Evolutionary conservation across 2,329 filamentous ascomycete species (phyloP).

Genomic region (Hymenoscyphus albidus): DNA sequence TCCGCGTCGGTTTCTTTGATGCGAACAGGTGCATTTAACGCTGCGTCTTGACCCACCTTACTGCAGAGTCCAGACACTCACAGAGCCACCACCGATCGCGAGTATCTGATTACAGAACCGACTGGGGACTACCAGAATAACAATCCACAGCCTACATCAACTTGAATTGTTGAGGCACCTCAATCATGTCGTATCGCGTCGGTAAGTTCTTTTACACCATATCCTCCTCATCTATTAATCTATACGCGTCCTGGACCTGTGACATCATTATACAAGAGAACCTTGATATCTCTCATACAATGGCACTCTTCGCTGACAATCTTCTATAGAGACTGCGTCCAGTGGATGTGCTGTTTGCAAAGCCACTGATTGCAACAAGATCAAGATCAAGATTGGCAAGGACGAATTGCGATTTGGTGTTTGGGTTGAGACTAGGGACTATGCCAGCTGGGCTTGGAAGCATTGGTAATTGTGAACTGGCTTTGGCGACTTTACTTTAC

Average conservation of each 20-base stretch:
- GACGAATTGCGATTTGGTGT: constrained; percentile 74
- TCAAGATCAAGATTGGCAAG: constrained; percentile 67
- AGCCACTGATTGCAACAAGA: constrained; percentile 64
- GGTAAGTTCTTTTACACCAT: neutral
- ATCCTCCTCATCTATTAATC: neutral
- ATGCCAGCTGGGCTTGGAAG: constrained; percentile 70
- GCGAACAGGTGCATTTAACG: neutral
- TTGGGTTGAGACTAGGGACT: constrained; percentile 59
- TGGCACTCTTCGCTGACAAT: neutral
- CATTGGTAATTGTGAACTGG: constrained; percentile 67
- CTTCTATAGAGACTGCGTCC: neutral
- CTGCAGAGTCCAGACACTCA: neutral
- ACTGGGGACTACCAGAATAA: neutral
- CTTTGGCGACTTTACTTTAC: neutral
- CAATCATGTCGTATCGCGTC: constrained; percentile 5
- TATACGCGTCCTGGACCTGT: neutral
- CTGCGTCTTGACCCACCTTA: neutral
- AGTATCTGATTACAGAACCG: too few species aligned
- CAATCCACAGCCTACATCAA: neutral
- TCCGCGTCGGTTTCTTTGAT: neutral
- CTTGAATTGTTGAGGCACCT: neutral
- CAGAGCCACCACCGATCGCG: too few species aligned
- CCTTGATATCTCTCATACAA: too few species aligned
- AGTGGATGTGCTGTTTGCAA: neutral
- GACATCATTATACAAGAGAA: neutral